Evolutionary conservation across 495 filamentous ascomycete species (phyloP), one percentile per base, ranked within the genome.

Genomic region (Neurospora hispaniola): DNA sequence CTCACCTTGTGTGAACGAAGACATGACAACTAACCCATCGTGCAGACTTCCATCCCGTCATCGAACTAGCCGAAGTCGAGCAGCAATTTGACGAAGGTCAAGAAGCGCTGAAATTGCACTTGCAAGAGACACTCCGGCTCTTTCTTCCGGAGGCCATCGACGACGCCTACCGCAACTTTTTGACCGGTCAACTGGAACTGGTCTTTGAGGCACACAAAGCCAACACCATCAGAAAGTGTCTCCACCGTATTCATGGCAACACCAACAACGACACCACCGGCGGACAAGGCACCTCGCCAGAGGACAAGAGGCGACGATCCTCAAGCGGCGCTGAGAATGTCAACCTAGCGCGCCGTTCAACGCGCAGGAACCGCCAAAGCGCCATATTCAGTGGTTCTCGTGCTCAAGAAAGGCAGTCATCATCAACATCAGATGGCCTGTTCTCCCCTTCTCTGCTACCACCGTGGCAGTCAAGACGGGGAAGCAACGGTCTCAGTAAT

Each of bases 141-240:
- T 68, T 80, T 0, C 71, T 79, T 10, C 78, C 79, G 4, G 39
- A 23, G 14, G 48, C 18, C 12, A 68, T 77, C 12, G 78, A 79
- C 6, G 71, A 74, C 38, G 43, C 74, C 39, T 80, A 77, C 69
- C 76, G 77, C 46, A 66, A 44, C 20, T 80, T 80, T 42, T 70
- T 80, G 11, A 70, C 78, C 0, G 75, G 76, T 0, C 79, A 80
- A 48, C 72, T 80, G 20, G 78, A 76, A 6, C 71, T 80, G 0
- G 76, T 79, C n/a, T 77, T 78, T 18, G 76, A 80, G 20, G 78
- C 73, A 0, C 78, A 80, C 46, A 73, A 73, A 1, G 79, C 77
- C 8, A 77, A 79, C 38, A 69, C 76, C 40, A 73, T 77, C 46
- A 74, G 74, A 31, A 71, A 78, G 40, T 78, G 75, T 10, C 23